Conservation (phyloP, 805 yeast species). For the Ogataea corticis region DNA sequence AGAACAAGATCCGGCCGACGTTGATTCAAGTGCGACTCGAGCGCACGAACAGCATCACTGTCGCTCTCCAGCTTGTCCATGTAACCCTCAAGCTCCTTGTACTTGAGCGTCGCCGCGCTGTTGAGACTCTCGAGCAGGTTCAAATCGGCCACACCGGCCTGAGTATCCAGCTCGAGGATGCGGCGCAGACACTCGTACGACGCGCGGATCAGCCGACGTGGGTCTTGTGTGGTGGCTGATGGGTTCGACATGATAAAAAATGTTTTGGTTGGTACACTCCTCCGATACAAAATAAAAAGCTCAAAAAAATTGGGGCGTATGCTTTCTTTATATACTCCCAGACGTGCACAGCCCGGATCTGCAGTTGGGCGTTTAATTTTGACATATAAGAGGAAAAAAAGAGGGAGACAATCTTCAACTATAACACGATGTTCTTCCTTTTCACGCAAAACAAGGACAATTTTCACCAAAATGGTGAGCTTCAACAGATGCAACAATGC, state of each 20-base stretch:
- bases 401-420: neutral
- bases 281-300: neutral
- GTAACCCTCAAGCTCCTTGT: conserved; percentile 46
- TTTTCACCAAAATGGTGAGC: conserved; percentile 1
- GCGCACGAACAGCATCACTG: conserved; percentile 11
- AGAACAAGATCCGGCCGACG: conserved; percentile 22
- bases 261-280: neutral
- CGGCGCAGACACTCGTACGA: conserved; percentile 34
- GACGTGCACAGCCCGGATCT: conserved; percentile 6
- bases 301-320: neutral
- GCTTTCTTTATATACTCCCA: conserved; percentile 3
- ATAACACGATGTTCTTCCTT: neutral
- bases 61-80: conserved; percentile 26
- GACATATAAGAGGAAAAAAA: neutral
- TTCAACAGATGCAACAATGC: neutral
- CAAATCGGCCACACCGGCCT: conserved; percentile 40
- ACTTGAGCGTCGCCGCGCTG: conserved; percentile 57
- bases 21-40: conserved; percentile 9
- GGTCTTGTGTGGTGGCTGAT: conserved; percentile 18
- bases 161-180: conserved; percentile 36
- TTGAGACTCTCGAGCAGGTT: conserved; percentile 54
- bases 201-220: conserved; percentile 26
- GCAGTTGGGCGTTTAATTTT: conserved; percentile 2
- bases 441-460: conserved; percentile 1
- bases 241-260: neutral